Evolutionary conservation across 768 basidiomycete genomes (phyloP).

Genomic region (Boletus rubescentipes): DNA sequence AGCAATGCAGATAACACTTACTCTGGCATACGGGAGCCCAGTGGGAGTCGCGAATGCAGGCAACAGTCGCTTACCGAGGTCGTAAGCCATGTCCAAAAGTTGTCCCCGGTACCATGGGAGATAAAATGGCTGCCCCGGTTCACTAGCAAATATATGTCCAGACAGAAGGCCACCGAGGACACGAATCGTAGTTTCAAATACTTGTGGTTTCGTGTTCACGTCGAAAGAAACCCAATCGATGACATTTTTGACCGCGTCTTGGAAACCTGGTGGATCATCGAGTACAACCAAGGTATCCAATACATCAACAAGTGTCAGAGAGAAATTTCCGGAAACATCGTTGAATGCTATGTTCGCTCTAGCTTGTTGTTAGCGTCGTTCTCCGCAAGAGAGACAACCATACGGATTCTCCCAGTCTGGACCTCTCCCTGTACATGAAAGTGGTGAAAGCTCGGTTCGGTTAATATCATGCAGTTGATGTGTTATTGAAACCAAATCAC

Average conservation of each 20-base stretch:
- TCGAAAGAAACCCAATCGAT: conserved; percentile 87
- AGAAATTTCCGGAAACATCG: conserved; percentile 94
- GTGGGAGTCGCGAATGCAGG: conserved; percentile 93
- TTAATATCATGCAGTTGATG: conserved; percentile 13
- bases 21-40: conserved; percentile 89
- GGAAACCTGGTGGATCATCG: conserved; percentile 74
- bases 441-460: conserved; percentile 67
- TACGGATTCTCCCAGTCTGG: conserved; percentile 85
- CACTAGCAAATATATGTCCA: conserved; percentile 78
- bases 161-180: conserved; percentile 89
- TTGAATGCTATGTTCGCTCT: conserved; percentile 78
- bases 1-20: conserved; percentile 29
- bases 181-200: conserved; percentile 96
- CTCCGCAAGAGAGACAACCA: conserved; percentile 30
- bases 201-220: conserved; percentile 94
- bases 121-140: conserved; percentile 63
- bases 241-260: conserved; percentile 78
- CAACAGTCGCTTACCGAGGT: conserved; percentile 81
- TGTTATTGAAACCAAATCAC: conserved; percentile 37
- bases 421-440: conserved; percentile 86
- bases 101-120: conserved; percentile 85
- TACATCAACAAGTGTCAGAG: conserved; percentile 77
- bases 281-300: conserved; percentile 92
- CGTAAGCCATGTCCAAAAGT: conserved; percentile 76
- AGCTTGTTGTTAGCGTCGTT: conserved; percentile 13